Conservation (phyloP, 148 eudicot genomes). For the Persicaria tinctoria region DNA sequence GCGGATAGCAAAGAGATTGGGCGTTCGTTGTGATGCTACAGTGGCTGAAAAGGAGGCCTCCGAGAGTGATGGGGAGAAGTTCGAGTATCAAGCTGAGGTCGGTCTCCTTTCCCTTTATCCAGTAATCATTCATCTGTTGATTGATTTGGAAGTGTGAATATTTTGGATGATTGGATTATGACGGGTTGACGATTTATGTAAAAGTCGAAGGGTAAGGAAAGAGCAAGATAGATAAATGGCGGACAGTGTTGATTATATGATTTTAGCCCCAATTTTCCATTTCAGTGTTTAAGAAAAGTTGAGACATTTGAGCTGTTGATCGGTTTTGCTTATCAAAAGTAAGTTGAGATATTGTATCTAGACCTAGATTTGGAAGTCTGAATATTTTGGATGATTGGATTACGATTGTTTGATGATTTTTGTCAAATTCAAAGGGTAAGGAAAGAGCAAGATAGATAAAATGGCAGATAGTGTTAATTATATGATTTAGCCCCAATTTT, state of each 20-base stretch:
- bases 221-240: background rate
- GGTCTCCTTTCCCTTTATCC: constrained; percentile 12
- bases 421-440: no score
- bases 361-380: no score
- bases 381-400: no score
- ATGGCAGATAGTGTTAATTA: background rate
- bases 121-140: no score
- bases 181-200: no score
- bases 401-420: no score
- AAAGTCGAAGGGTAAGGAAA: background rate
- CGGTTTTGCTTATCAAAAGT: no score
- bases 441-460: background rate
- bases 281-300: background rate
- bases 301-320: constrained; percentile 5
- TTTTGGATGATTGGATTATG: no score
- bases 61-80: constrained; percentile 52
- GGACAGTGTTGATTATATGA: background rate
- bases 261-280: background rate
- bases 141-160: no score
- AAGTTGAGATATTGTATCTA: no score
- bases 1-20: constrained; percentile 32
- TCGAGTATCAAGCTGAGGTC: constrained; percentile 94
- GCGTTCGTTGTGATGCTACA: constrained; percentile 61
- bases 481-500: background rate
- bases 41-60: constrained; percentile 70